Percentiles rank a stretch among this genome's conserved stretches.
phyloP scores from a whole-genome alignment of 306 rosid species.

The Potentilla sterilis region DNA sequence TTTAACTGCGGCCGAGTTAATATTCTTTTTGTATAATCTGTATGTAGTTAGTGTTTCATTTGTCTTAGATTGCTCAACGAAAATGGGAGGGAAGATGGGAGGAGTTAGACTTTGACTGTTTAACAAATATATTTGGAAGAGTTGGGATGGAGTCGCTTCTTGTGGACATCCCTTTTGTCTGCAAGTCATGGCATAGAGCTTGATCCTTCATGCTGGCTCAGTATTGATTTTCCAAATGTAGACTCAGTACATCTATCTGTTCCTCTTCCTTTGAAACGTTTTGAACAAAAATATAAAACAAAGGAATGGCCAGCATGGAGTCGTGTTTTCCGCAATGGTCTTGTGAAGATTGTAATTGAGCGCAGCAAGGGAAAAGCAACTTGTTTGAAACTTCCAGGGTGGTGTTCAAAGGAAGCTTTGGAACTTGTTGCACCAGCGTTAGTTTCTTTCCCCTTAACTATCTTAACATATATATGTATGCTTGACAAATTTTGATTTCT shows the following conservation, averaged over 20 bases:
- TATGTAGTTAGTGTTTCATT: too few species aligned
- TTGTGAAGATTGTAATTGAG: background rate
- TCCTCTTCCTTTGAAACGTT: background rate
- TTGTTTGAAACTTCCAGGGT: background rate
- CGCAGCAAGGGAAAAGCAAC: background rate
- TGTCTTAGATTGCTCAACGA: background rate
- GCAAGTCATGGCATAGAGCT: background rate
- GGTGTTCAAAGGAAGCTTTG: background rate
- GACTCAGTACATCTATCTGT: background rate
- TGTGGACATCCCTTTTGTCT: background rate
- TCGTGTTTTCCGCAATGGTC: background rate
- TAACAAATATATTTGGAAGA: background rate
- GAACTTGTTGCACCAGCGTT: background rate
- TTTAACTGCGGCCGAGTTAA: background rate
- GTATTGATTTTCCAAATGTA: background rate
- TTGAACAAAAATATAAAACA: too few species aligned
- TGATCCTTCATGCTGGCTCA: conserved; percentile 1
- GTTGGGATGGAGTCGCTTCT: background rate
- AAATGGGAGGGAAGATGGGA: background rate
- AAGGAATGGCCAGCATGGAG: background rate
- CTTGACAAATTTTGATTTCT: too few species aligned
- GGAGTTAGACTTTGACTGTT: background rate
- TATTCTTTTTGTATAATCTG: background rate
- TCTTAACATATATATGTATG: background rate
- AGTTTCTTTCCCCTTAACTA: background rate